phyloP scores from a whole-genome alignment of 495 filamentous ascomycete genomes.

The Tuber brumale region DNA sequence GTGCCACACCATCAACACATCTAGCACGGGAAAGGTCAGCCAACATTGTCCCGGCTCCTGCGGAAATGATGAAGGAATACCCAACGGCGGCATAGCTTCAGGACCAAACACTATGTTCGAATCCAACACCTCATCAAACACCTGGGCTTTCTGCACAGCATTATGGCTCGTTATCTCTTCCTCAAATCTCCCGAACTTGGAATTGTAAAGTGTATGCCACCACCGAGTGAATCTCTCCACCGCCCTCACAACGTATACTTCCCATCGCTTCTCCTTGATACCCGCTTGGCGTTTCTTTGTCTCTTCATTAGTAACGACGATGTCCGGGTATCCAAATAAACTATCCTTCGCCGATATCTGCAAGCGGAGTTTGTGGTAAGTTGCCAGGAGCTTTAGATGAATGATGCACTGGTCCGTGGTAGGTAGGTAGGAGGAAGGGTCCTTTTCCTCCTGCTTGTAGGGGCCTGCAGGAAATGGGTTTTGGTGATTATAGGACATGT shows the following conservation, averaged over 20 bases:
- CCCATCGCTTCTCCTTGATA: not conserved
- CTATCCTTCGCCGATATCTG: not conserved
- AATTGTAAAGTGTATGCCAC: not conserved
- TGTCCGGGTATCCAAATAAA: not conserved
- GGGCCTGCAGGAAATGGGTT: not conserved
- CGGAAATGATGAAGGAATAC: not conserved
- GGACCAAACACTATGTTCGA: not conserved
- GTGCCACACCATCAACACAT: constrained; percentile 86
- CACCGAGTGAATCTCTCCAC: not conserved
- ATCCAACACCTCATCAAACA: not conserved
- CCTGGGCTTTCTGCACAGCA: not conserved
- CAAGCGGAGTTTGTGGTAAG: not conserved
- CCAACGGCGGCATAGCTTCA: not conserved
- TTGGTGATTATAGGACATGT: not conserved
- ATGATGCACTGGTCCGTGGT: not conserved
- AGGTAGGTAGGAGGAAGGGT: not conserved
- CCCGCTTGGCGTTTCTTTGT: not conserved
- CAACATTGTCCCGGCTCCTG: not conserved
- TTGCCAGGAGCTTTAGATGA: not conserved
- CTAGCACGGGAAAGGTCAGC: constrained; percentile 41
- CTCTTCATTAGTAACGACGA: not conserved
- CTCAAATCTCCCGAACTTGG: not conserved
- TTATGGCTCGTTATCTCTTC: not conserved
- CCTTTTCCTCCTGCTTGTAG: not conserved
- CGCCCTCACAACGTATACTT: constrained; percentile 2